Evolutionary conservation across 148 eudicot species (phyloP), one percentile per base, ranked within the genome.

Genomic region (Camellia sinensis): DNA sequence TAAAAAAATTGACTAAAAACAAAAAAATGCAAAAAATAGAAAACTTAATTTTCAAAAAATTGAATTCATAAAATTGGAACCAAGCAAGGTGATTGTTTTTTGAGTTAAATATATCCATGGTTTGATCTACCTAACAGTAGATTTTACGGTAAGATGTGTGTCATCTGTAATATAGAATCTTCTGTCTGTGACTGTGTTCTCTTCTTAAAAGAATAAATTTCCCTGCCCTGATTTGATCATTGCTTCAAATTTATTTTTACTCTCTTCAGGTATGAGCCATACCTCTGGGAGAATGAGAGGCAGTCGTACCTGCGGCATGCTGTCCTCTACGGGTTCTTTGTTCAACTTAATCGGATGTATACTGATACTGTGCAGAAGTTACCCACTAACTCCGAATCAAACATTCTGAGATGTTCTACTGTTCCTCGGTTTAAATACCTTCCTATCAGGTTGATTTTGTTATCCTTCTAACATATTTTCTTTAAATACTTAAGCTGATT

Each of bases 371-470:
- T 85, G 67, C 97, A 90, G 87, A 96, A 91, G 85, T 86, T 92
- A 67, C 94, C 94, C 44, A 85, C 90, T 40, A 92, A 88, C 86
- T 86, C 97, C 65, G 99, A 96, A 82, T 93, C 98, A 81, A 96
- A 96, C 79, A 85, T 93, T 67, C 87, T 95, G 98, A 88, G 96
- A 87, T 95, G 98, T 83, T 93, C 97, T 44, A 80, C 87, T 14
- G 92, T 95, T 81, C 97, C 98, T 82, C 94, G 98, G 74, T 95
- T 95, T 84, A 95, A 91, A 78, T 95, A 93, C 86, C 98, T 96
- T 81, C 99, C 99, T 71, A 93, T 96, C 91, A 96, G 99, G 99
- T 96, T 54, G 18, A 67, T 29, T 48, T 70, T 73, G 19, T 78
- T 69, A 73, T 64, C 76, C 40, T 78, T 62, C 29, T 44, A 21